Conservation (phyloP, 225 moss, liverwort and hornwort species). For the Pseudisothecium myosuroides region DNA sequence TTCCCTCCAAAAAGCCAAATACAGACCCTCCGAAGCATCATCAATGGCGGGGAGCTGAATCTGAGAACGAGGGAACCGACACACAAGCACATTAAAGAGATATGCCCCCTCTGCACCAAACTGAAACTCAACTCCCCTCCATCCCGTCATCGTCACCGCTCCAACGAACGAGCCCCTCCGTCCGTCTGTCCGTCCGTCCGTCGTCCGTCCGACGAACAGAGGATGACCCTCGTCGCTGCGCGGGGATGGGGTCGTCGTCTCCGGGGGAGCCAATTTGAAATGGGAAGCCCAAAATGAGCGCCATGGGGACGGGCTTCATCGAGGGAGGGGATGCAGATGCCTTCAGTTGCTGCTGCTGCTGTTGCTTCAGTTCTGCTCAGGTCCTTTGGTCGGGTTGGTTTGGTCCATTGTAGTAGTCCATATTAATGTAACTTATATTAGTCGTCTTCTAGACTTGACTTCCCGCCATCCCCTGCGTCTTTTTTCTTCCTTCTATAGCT, state of each 20-base stretch:
- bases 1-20: slow-evolving; percentile 8
- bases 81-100: not conserved
- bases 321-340: not conserved
- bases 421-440: not conserved
- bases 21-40: not conserved
- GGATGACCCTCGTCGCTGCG: not conserved
- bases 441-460: not conserved
- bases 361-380: too few relatives aligned
- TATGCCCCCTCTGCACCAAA: not conserved
- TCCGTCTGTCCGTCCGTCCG: not conserved
- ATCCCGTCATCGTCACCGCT: not conserved
- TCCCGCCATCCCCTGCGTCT: slow-evolving; percentile 7
- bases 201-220: not conserved
- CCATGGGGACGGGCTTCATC: slow-evolving; percentile 23
- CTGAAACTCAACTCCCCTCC: not conserved
- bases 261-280: slow-evolving; percentile 10
- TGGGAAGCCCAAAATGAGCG: slow-evolving; percentile 9
- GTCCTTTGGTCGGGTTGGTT: not conserved
- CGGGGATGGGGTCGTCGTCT: slow-evolving; percentile 8
- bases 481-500: not conserved
- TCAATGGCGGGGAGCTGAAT: not conserved
- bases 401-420: not conserved
- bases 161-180: not conserved
- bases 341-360: not conserved
- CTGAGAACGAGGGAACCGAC: not conserved